These are phyloP conservation scores for Calonectria ilicicola DNA, from an alignment of 2,329 filamentous ascomycete species.

Conservation along the genomic window DNA sequence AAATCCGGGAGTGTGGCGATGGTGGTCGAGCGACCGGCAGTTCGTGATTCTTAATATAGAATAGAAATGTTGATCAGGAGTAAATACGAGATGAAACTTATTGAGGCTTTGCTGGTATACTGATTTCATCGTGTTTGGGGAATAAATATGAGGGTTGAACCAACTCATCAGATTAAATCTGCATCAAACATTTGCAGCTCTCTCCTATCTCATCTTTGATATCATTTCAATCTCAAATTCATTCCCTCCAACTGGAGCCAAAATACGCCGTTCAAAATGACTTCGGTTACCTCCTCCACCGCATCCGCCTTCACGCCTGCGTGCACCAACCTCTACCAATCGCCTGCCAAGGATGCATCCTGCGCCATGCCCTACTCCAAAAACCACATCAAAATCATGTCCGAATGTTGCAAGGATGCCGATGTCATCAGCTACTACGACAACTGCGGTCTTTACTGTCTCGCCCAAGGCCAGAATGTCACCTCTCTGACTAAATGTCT, in stretches of 20 bases:
- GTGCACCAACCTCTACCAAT: slow-evolving; percentile 50
- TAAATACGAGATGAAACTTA: not conserved
- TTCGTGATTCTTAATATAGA: not conserved
- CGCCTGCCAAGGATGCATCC: slow-evolving; percentile 57
- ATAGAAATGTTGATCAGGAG: not conserved
- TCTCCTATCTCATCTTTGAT: not conserved
- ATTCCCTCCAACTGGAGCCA: slow-evolving; percentile 14
- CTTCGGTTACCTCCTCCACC: slow-evolving; percentile 23
- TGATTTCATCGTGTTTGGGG: not conserved
- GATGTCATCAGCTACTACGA: slow-evolving; percentile 58
- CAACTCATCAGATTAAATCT: not conserved
- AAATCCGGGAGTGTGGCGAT: not conserved
- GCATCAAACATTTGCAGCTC: not conserved
- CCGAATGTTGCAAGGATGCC: slow-evolving; percentile 59
- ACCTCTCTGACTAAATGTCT: slow-evolving; percentile 52
- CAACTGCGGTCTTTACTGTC: slow-evolving; percentile 64
- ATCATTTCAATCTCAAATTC: slow-evolving; percentile 14
- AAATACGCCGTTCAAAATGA: not conserved
- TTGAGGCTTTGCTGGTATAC: not conserved
- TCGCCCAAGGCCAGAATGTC: slow-evolving; percentile 46
- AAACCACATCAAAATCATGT: slow-evolving; percentile 57
- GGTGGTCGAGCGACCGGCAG: not conserved
- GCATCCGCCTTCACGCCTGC: slow-evolving; percentile 11
- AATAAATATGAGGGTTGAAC: not conserved
- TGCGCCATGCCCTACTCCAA: slow-evolving; percentile 56